phyloP scores from a whole-genome alignment of 2,329 filamentous ascomycete genomes.

The Hirsutella thompsonii region DNA sequence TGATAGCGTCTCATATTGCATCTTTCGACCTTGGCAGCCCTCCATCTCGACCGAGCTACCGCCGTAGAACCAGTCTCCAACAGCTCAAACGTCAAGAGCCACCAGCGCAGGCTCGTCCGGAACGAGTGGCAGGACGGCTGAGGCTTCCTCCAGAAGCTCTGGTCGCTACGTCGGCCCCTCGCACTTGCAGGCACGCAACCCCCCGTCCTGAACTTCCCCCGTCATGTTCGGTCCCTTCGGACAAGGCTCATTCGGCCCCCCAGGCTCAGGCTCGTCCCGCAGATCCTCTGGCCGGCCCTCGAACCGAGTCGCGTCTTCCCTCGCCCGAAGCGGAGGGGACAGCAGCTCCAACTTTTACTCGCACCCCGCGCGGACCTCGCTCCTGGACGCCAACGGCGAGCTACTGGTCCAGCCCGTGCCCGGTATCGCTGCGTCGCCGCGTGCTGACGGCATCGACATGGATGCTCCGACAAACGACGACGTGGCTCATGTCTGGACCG shows the following conservation, averaged over 20 bases:
- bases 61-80: too few species aligned
- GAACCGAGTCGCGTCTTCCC: constrained; percentile 9
- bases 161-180: constrained; percentile 5
- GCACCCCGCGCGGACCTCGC: constrained; percentile 21
- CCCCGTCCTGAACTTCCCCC: neutral
- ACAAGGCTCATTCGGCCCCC: constrained; percentile 12
- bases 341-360: constrained; percentile 33
- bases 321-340: constrained; percentile 2
- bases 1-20: too few species aligned
- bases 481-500: constrained; percentile 11
- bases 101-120: constrained; percentile 3
- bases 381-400: constrained; percentile 36
- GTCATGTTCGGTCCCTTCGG: constrained; percentile 10
- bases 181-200: constrained; percentile 7
- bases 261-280: constrained; percentile 12
- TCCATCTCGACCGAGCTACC: too few species aligned
- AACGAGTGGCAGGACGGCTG: constrained; percentile 9
- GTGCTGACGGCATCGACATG: constrained; percentile 12
- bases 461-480: constrained; percentile 20
- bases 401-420: constrained; percentile 9
- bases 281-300: constrained; percentile 5
- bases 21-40: too few species aligned
- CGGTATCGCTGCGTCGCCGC: constrained; percentile 2
- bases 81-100: too few species aligned
- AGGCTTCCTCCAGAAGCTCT: constrained; percentile 7